These are phyloP conservation scores for Neonectria punicea DNA, from an alignment of 2,329 filamentous ascomycete species.

Conservation along the genomic window DNA sequence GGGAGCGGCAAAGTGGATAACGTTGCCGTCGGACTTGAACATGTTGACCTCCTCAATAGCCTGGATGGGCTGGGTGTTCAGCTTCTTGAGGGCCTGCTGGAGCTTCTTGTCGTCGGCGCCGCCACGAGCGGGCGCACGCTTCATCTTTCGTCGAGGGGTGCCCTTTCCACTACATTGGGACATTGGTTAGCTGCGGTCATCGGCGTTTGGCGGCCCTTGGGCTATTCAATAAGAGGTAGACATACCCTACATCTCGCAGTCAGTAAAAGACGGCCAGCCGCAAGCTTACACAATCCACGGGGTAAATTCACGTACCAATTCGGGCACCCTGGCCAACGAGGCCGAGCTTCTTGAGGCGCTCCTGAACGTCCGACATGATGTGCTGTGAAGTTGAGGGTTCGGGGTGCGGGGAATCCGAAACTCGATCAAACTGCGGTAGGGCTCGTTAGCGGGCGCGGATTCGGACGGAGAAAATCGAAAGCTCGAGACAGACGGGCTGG, in stretches of 20 bases:
- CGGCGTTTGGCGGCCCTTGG: slow-evolving; percentile 26
- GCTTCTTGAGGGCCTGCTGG: slow-evolving; percentile 96
- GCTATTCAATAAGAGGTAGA: slow-evolving; percentile 30
- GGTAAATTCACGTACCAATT: slow-evolving; percentile 70
- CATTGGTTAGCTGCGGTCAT: slow-evolving; percentile 44
- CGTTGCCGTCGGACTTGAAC: slow-evolving; percentile 99
- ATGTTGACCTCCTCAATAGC: slow-evolving; percentile 99
- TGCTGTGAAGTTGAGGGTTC: slow-evolving; percentile 41
- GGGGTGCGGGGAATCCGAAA: slow-evolving; percentile 45
- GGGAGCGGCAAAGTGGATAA: slow-evolving; percentile 98
- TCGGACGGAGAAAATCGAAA: slow-evolving; percentile 36
- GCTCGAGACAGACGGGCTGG: slow-evolving; percentile 20
- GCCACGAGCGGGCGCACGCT: slow-evolving; percentile 94
- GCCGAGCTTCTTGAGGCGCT: slow-evolving; percentile 70
- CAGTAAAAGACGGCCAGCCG: slow-evolving; percentile 24
- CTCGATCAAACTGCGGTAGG: slow-evolving; percentile 43
- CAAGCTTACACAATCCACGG: slow-evolving; percentile 8
- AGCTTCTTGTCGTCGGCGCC: slow-evolving; percentile 99
- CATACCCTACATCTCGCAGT: slow-evolving; percentile 50
- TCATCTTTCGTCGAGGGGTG: slow-evolving; percentile 96
- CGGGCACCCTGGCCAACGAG: slow-evolving; percentile 51
- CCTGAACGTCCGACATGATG: slow-evolving; percentile 67
- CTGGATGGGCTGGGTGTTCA: slow-evolving; percentile 99
- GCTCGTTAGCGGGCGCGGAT: slow-evolving; percentile 42
- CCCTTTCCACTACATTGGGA: slow-evolving; percentile 81